Evolutionary conservation across 2,329 filamentous ascomycete genomes (phyloP).

Genomic region (Helminthosporium solani): DNA sequence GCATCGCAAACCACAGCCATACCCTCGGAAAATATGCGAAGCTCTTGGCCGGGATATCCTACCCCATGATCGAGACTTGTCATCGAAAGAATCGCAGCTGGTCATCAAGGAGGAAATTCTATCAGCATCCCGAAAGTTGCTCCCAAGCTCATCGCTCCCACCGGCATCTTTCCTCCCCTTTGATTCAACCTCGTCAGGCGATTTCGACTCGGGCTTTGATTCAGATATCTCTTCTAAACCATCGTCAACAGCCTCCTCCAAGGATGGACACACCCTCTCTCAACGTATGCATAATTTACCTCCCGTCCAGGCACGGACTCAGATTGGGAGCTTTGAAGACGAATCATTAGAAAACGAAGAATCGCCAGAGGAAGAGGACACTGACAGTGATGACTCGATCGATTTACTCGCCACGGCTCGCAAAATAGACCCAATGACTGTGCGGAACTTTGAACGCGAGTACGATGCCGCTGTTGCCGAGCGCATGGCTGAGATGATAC

Average conservation of each 20-base stretch:
- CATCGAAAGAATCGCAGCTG: conserved; percentile 10
- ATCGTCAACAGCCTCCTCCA: conserved; percentile 19
- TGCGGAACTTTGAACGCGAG: conserved; percentile 47
- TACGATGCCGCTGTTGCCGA: conserved; percentile 51
- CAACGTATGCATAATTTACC: conserved; percentile 34
- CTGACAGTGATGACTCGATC: conserved; percentile 40
- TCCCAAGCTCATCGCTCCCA: conserved; percentile 48
- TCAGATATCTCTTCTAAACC: conserved; percentile 40
- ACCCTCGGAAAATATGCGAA: conserved; percentile 35
- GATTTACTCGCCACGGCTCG: conserved; percentile 50
- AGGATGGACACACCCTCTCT: conserved; percentile 20
- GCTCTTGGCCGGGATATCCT: conserved; percentile 27
- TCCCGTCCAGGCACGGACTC: conserved; percentile 3
- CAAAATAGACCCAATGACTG: conserved; percentile 44
- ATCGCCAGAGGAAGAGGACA: conserved; percentile 4
- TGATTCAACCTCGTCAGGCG: conserved; percentile 38
- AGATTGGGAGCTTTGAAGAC: conserved; percentile 21
- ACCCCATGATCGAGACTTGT: conserved; percentile 8
- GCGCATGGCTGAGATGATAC: conserved; percentile 51
- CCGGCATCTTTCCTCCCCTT: conserved; percentile 47
- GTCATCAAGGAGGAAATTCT: conserved; percentile 65
- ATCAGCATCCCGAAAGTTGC: conserved; percentile 66
- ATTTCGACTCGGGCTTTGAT: conserved; percentile 39
- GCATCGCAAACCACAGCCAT: conserved; percentile 18
- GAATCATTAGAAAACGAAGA: conserved; percentile 17